These are phyloP conservation scores for Alternaria arborescens DNA, from an alignment of 2,329 filamentous ascomycete species.

Conservation along the genomic window DNA sequence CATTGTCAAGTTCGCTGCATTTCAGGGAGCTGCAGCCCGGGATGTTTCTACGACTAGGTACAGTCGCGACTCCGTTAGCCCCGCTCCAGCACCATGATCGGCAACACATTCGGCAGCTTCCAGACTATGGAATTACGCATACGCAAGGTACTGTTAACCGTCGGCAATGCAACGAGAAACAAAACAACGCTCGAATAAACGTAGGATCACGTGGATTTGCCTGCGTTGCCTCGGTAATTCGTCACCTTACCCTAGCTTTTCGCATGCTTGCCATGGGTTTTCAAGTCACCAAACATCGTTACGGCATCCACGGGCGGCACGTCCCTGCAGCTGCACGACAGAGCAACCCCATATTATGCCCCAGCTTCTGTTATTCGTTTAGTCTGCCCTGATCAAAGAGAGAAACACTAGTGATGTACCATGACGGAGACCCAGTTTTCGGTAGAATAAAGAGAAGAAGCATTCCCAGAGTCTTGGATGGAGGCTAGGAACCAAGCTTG, in stretches of 20 bases:
- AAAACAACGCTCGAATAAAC: not conserved
- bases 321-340: constrained; percentile 3
- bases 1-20: not conserved
- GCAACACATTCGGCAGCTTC: constrained; percentile 5
- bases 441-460: constrained; percentile 2
- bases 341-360: not conserved
- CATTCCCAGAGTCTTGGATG: not conserved
- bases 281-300: not conserved
- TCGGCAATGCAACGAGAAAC: constrained; percentile 5
- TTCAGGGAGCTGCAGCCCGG: not conserved
- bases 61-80: not conserved
- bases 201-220: not conserved
- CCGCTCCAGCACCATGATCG: constrained; percentile 1
- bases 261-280: not conserved
- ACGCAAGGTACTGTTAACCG: not conserved
- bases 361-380: constrained; percentile 6
- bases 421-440: not conserved
- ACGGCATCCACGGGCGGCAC: not conserved
- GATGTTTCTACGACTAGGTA: not conserved
- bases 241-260: constrained; percentile 5
- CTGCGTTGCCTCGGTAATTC: constrained; percentile 4
- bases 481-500: not conserved
- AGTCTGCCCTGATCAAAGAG: not conserved
- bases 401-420: constrained; percentile 2
- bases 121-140: not conserved